These are phyloP conservation scores for Morella rubra DNA, from an alignment of 306 rosid species.

Conservation along the genomic window DNA sequence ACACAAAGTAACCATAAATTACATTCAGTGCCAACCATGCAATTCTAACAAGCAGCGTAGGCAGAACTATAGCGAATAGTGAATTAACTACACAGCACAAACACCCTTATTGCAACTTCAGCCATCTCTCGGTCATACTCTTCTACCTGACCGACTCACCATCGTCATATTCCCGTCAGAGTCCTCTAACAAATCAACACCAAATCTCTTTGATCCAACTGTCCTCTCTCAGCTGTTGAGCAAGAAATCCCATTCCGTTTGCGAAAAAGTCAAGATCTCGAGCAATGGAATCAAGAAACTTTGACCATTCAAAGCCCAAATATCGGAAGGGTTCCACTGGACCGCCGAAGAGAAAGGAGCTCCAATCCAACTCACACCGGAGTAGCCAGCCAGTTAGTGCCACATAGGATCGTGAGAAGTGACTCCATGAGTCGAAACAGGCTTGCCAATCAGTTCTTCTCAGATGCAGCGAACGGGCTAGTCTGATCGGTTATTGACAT, in stretches of 20 bases:
- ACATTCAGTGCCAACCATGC: conserved; percentile 23
- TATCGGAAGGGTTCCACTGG: conserved; percentile 59
- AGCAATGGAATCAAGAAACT: conserved; percentile 58
- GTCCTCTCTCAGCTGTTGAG: conserved; percentile 61
- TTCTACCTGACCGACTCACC: conserved; percentile 48
- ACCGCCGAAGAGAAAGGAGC: conserved; percentile 46
- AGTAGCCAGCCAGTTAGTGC: conserved; percentile 82
- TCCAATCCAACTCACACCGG: conserved; percentile 61
- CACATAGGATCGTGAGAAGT: conserved; percentile 80
- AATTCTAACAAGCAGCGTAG: conserved; percentile 66
- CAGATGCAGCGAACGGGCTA: conserved; percentile 73
- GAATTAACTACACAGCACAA: conserved; percentile 84
- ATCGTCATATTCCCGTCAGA: conserved; percentile 45
- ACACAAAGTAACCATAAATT: conserved; percentile 26
- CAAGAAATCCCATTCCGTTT: conserved; percentile 67
- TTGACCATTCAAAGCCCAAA: conserved; percentile 85
- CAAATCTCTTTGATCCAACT: conserved; percentile 45
- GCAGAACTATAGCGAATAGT: conserved; percentile 66
- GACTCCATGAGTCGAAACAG: conserved; percentile 80
- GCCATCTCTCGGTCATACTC: conserved; percentile 76
- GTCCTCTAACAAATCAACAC: conserved; percentile 20
- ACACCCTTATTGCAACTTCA: conserved; percentile 70
- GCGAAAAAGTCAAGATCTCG: conserved; percentile 75
- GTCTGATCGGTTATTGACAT: conserved; percentile 47
- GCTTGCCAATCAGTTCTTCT: conserved; percentile 78